Percentiles rank a stretch among this genome's conserved stretches.
Conservation (phyloP, 129 eudicot species). For the Pseudognaphalium luteoalbum region DNA sequence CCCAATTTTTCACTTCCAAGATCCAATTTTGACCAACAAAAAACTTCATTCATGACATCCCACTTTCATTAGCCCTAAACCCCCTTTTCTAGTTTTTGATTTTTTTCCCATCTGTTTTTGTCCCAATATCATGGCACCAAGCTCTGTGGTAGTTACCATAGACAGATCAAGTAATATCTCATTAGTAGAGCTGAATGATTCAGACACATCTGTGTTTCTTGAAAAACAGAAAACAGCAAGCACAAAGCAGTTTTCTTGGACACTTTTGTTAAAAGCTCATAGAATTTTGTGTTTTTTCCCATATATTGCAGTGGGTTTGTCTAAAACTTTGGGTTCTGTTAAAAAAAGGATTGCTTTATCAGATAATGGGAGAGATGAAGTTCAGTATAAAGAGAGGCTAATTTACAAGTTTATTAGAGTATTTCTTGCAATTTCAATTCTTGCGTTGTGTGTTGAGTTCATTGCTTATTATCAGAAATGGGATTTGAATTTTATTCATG, state of each 20-base stretch:
- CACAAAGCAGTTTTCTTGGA: slow-evolving; percentile 72
- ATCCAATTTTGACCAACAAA: slow-evolving; percentile 28
- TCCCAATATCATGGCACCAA: slow-evolving; percentile 46
- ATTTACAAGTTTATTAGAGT: slow-evolving; percentile 60
- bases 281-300: slow-evolving; percentile 53
- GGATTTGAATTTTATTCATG: slow-evolving; percentile 62
- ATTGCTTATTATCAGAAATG: slow-evolving; percentile 72
- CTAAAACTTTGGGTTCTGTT: slow-evolving; percentile 36
- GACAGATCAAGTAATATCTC: slow-evolving; percentile 50
- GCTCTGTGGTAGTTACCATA: slow-evolving; percentile 51
- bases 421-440: slow-evolving; percentile 59
- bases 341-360: slow-evolving; percentile 59
- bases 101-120: slow-evolving; percentile 11
- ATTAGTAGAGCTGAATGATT: slow-evolving; percentile 48
- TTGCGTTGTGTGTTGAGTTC: slow-evolving; percentile 54
- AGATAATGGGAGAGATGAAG: slow-evolving; percentile 61
- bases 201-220: slow-evolving; percentile 39
- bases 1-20: slow-evolving; percentile 27
- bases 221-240: slow-evolving; percentile 73
- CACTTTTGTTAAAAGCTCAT: slow-evolving; percentile 65
- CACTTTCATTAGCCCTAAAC: slow-evolving; percentile 12
- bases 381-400: slow-evolving; percentile 58
- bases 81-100: background rate
- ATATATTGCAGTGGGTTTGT: slow-evolving; percentile 55
- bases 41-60: slow-evolving; percentile 15